Evolutionary conservation across 192 early-diverging fungal genomes (phyloP).

Genomic region (Oehlia diaphana): DNA sequence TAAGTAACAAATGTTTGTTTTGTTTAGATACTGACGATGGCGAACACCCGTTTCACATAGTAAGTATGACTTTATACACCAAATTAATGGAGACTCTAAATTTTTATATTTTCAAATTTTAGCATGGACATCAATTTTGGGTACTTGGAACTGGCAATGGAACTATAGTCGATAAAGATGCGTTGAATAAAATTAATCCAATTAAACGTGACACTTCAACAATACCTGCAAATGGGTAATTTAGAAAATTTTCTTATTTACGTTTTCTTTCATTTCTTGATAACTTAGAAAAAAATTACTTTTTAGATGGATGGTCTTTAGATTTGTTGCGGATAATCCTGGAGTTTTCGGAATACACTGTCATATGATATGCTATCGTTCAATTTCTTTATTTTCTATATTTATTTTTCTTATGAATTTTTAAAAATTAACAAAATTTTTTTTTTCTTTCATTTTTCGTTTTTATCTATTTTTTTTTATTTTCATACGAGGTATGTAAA

Average conservation of each 20-base stretch:
- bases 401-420: not conserved
- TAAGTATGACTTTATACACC: slow-evolving; percentile 11
- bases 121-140: slow-evolving; percentile 51
- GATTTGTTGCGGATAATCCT: slow-evolving; percentile 80
- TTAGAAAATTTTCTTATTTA: no score
- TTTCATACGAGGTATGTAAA: not conserved
- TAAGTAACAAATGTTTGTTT: not conserved
- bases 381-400: not conserved
- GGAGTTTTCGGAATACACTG: slow-evolving; percentile 88
- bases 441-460: no score
- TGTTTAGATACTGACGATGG: slow-evolving; percentile 34
- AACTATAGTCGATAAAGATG: slow-evolving; percentile 33
- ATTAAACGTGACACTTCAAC: slow-evolving; percentile 41
- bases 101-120: slow-evolving; percentile 31
- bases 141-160: slow-evolving; percentile 39
- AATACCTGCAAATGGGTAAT: slow-evolving; percentile 32
- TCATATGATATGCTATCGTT: slow-evolving; percentile 75
- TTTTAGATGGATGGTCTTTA: slow-evolving; percentile 48
- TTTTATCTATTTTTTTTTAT: not conserved
- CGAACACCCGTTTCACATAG: slow-evolving; percentile 41
- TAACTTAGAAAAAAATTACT: not conserved
- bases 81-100: not conserved
- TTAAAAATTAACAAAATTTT: no score
- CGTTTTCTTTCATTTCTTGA: not conserved
- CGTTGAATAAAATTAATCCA: slow-evolving; percentile 36